A percentile compares a stretch with the other conserved stretches of the same genome.
Conservation (phyloP, 208 protist genomes). For the Trypanosoma grayi region DNA sequence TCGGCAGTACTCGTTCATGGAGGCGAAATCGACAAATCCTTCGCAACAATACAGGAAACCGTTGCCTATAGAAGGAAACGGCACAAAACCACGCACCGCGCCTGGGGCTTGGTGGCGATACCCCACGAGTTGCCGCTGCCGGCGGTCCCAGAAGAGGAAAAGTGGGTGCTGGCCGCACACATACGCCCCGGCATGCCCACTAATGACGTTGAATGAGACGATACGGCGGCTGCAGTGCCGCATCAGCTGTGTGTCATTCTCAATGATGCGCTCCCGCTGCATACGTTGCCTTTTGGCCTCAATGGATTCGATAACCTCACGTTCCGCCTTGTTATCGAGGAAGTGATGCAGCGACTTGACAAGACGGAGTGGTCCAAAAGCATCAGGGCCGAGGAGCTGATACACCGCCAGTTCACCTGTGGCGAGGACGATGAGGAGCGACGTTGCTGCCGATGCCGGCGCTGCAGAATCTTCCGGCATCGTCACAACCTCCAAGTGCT, state of each 20-base stretch:
- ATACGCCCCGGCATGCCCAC: conserved; percentile 61
- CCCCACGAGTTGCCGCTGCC: conserved; percentile 49
- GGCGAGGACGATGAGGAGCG: conserved; percentile 56
- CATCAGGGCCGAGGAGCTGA: conserved; percentile 34
- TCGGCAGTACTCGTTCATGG: conserved; percentile 56
- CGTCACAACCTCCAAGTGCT: conserved; percentile 43
- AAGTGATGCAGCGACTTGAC: conserved; percentile 77
- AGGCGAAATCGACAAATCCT: conserved; percentile 77
- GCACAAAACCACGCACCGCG: conserved; percentile 72
- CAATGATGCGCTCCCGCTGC: conserved; percentile 49
- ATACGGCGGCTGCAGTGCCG: conserved; percentile 69
- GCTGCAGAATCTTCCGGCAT: conserved; percentile 4
- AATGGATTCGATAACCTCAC: conserved; percentile 75
- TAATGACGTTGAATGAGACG: conserved; percentile 44
- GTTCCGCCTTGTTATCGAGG: conserved; percentile 63
- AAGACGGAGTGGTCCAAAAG: conserved; percentile 46
- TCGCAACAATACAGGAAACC: conserved; percentile 84
- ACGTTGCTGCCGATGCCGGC: conserved; percentile 15
- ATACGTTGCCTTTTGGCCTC: conserved; percentile 67
- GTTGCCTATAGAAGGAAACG: conserved; percentile 51
- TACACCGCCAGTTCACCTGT: conserved; percentile 81
- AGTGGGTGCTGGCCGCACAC: conserved; percentile 83
- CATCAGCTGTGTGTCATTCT: conserved; percentile 58
- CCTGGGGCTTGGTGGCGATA: conserved; percentile 56
- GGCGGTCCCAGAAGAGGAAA: conserved; percentile 65